These are phyloP conservation scores for Sporothrix phasma DNA, from an alignment of 2,329 filamentous ascomycete genomes.

Conservation along the genomic window DNA sequence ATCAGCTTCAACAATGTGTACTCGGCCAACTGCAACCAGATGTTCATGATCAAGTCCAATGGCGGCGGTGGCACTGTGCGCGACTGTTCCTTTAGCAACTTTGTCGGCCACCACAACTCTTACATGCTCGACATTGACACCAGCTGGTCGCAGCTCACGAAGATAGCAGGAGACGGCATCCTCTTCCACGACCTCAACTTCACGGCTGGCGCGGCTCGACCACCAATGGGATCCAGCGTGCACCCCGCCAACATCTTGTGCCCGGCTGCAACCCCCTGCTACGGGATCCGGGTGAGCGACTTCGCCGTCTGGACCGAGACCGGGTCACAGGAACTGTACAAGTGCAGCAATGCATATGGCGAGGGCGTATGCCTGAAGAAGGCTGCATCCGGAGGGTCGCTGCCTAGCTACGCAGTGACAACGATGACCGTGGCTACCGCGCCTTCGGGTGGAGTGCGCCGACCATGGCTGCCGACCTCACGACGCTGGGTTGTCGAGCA, in stretches of 20 bases:
- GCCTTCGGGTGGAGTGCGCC: background rate
- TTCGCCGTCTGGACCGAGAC: constrained; percentile 22
- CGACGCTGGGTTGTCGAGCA: constrained; percentile 17
- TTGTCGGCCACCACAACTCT: constrained; percentile 49
- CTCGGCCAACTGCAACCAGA: constrained; percentile 50
- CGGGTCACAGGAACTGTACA: constrained; percentile 15
- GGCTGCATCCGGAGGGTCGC: background rate
- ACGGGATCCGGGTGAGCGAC: constrained; percentile 16
- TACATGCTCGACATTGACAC: constrained; percentile 48
- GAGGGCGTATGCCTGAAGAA: constrained; percentile 17
- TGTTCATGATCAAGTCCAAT: constrained; percentile 54
- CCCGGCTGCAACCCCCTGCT: constrained; percentile 18
- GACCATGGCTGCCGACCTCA: constrained; percentile 20
- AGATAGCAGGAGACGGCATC: constrained; percentile 37
- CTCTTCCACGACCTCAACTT: constrained; percentile 42
- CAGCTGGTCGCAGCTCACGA: constrained; percentile 32
- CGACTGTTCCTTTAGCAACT: constrained; percentile 45
- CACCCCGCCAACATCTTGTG: constrained; percentile 40
- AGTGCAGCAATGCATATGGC: constrained; percentile 20
- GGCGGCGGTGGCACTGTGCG: constrained; percentile 45
- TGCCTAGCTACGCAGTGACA: background rate
- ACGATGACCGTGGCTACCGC: background rate
- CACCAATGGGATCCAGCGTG: constrained; percentile 38
- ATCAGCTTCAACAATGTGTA: constrained; percentile 48
- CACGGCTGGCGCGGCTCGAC: constrained; percentile 47